Base-by-base conservation (phyloP, 163 green algal genomes). In the Volvox carteri region DNA sequence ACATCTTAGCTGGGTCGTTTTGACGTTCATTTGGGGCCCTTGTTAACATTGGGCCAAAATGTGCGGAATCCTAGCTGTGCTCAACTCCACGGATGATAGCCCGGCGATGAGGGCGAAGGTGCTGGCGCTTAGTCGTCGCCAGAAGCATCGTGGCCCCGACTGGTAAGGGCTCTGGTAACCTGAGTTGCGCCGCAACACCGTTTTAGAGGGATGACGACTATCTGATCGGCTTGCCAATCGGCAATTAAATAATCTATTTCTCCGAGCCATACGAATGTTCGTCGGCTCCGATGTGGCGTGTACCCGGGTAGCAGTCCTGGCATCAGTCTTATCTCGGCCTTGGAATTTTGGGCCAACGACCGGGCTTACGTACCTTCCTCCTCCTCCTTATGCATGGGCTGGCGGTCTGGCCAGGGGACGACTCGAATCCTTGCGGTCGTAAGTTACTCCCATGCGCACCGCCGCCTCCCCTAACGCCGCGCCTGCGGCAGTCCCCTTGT, bases 1-100 rank as follows among this genome's bases (percentile, higher is more conserved):
- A 30, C 19, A 11, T 3, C 11, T 72, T 72, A 72, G n/a, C n/a
- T n/a, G 60, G 60, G n/a, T 72, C n/a, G 18, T 28, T 39, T n/a
- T 30, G 12, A 72, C 28, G 19, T 72, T 39, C 23, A 16, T 2
- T 72, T 16, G 30, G 65, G 46, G 65, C 35, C 30, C n/a, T n/a
- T n/a, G 23, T 46, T 75, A 12, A 75, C 65, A 48, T 70, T 84
- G 25, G 37, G 75, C 65, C 86, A 90, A 46, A 19, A 98, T 98
- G 96, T 98, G 96, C 78, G 96, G 96, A 48, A 98, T 98, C 41
- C 91, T 98, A 37, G 96, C 95, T 8, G 94, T 95, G 23, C 90
- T 98, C n/a, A 91, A 92, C 80, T 84, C 74, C 0, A 92, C 92
- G 4, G 93, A 95, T 93, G 92, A 94, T 86, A 90, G 81, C 58